phyloP scores from a whole-genome alignment of 352 stramenopile species.

The Peronospora farinosa region DNA sequence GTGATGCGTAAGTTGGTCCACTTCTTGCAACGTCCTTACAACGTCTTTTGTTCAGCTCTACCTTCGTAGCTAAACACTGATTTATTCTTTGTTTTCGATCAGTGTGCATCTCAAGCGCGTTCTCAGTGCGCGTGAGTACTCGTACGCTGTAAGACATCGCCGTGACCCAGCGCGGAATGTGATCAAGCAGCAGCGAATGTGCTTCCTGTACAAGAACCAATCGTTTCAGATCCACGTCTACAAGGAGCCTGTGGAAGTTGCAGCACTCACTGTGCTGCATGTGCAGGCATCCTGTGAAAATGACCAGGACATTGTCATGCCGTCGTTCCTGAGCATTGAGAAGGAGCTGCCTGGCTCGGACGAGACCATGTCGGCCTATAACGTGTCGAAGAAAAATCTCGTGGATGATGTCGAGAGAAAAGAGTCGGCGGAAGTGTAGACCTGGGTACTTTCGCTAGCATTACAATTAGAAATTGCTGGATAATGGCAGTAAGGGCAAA shows the following conservation, averaged over 20 bases:
- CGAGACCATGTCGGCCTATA: slow-evolving; percentile 74
- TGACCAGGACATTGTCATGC: slow-evolving; percentile 54
- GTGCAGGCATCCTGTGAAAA: slow-evolving; percentile 66
- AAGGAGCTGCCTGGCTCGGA: slow-evolving; percentile 52
- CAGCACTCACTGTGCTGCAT: slow-evolving; percentile 60
- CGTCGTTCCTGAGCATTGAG: slow-evolving; percentile 65
- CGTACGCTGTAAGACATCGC: slow-evolving; percentile 76
- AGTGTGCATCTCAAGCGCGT: slow-evolving; percentile 82
- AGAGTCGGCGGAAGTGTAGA: slow-evolving; percentile 20
- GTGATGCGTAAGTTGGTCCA: slow-evolving; percentile 55
- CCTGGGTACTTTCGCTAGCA: slow-evolving; percentile 1
- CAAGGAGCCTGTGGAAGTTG: slow-evolving; percentile 65
- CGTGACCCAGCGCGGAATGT: slow-evolving; percentile 56
- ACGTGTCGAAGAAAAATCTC: slow-evolving; percentile 59
- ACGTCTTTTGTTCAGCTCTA: not conserved
- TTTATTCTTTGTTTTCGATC: slow-evolving; percentile 1
- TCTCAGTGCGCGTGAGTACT: slow-evolving; percentile 75
- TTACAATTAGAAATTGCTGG: slow-evolving; percentile 23
- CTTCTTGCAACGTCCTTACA: not conserved
- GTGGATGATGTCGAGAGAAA: slow-evolving; percentile 7
- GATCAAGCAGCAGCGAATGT: slow-evolving; percentile 86
- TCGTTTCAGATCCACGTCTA: slow-evolving; percentile 86
- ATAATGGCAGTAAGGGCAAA: slow-evolving; percentile 1
- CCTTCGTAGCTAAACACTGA: slow-evolving; percentile 3
- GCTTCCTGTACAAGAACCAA: slow-evolving; percentile 82